These are phyloP conservation scores for Cornus controversa DNA, from an alignment of 148 eudicot species.

Conservation along the genomic window DNA sequence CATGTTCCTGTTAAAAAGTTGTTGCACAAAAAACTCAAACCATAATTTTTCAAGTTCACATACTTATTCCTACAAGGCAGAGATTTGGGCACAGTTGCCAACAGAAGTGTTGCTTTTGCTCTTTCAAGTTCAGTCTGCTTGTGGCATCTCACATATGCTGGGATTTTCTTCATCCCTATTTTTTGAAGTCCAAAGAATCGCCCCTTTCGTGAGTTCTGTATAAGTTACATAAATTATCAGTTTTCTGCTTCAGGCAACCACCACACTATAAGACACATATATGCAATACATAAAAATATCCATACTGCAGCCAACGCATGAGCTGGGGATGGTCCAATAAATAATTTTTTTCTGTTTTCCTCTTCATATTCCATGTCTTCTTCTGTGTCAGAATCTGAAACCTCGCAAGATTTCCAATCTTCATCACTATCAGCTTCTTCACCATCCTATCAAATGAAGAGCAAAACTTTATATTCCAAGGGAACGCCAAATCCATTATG, in stretches of 20 bases:
- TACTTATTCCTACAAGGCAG: conserved; percentile 93
- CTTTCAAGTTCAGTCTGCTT: conserved; percentile 92
- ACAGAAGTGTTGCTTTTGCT: conserved; percentile 79
- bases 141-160: conserved; percentile 80
- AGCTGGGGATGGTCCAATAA: conserved; percentile 36
- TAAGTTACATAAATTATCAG: conserved; percentile 1
- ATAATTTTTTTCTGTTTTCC: conserved; percentile 46
- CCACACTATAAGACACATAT: not conserved
- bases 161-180: conserved; percentile 82
- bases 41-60: conserved; percentile 18
- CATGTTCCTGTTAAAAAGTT: not conserved
- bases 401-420: conserved; percentile 61
- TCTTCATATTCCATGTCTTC: conserved; percentile 72
- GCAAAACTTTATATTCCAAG: conserved; percentile 17
- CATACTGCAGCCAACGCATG: conserved; percentile 86
- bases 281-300: not conserved
- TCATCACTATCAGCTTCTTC: conserved; percentile 61
- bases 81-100: conserved; percentile 91
- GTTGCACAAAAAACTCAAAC: not conserved
- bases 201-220: conserved; percentile 83
- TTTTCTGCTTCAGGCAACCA: conserved; percentile 11
- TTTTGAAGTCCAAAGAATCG: conserved; percentile 79
- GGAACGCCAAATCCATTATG: conserved; percentile 1
- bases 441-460: conserved; percentile 52
- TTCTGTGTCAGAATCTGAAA: conserved; percentile 54